These are phyloP conservation scores for Pistacia integerrima DNA, from an alignment of 345 rosid species.

Conservation along the genomic window DNA sequence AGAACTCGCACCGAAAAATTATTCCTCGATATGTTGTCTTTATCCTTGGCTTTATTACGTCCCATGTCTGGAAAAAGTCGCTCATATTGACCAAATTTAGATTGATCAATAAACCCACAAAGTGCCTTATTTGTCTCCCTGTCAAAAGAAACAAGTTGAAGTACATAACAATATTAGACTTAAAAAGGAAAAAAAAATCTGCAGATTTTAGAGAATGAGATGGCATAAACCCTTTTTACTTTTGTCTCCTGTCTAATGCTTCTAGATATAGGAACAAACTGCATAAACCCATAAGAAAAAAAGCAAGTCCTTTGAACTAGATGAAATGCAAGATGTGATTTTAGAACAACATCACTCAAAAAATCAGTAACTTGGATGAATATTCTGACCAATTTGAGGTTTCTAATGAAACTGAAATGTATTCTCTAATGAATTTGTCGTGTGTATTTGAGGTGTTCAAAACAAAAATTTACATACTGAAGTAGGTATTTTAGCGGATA, in stretches of 20 bases:
- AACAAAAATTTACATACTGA: conserved; percentile 51
- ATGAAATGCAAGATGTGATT: not conserved
- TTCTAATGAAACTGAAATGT: not conserved
- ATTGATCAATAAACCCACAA: conserved; percentile 74
- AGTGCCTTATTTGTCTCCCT: conserved; percentile 93
- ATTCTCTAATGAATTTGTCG: not conserved
- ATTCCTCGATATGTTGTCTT: conserved; percentile 23
- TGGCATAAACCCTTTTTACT: not conserved
- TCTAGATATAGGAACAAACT: not conserved
- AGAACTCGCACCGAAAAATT: conserved; percentile 29
- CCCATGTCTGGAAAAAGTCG: conserved; percentile 33
- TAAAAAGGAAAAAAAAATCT: not conserved
- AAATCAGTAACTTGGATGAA: not conserved
- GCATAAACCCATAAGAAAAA: not conserved
- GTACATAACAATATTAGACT: not conserved
- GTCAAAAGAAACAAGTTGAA: conserved; percentile 33
- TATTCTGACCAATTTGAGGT: not conserved
- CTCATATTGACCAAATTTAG: conserved; percentile 41
- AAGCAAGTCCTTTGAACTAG: not conserved
- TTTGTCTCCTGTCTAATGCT: not conserved
- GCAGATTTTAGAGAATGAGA: not conserved
- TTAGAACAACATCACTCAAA: not conserved
- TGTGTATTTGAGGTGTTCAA: not conserved
- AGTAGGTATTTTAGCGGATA: conserved; percentile 49
- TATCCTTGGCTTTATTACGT: conserved; percentile 25